Evolutionary conservation across 1,139 yeast species (phyloP).

Genomic region (Sugiyamaella xylanicola): DNA sequence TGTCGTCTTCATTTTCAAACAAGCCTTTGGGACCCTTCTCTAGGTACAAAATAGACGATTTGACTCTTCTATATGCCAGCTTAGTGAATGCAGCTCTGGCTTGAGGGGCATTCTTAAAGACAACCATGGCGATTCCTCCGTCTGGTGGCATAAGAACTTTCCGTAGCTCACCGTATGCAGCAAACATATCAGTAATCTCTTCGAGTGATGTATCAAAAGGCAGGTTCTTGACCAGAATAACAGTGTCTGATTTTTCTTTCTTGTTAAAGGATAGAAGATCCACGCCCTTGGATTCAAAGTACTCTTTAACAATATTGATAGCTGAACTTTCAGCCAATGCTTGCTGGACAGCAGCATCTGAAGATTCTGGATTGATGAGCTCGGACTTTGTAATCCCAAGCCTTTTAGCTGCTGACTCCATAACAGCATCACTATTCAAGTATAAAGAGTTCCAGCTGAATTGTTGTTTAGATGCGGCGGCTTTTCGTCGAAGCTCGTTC

Average conservation of each 20-base stretch:
- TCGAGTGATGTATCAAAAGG: slow-evolving; percentile 81
- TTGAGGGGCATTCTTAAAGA: slow-evolving; percentile 77
- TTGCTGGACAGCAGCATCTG: slow-evolving; percentile 93
- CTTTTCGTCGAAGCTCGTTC: slow-evolving; percentile 77
- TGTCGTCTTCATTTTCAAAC: slow-evolving; percentile 49
- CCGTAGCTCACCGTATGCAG: slow-evolving; percentile 75
- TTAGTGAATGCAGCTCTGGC: slow-evolving; percentile 91
- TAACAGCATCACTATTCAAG: slow-evolving; percentile 88
- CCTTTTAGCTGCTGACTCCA: slow-evolving; percentile 83
- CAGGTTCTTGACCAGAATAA: slow-evolving; percentile 84
- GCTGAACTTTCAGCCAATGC: slow-evolving; percentile 98
- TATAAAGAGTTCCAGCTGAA: slow-evolving; percentile 95
- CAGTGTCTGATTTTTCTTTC: slow-evolving; percentile 77
- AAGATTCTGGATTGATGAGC: slow-evolving; percentile 81
- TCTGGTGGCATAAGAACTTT: slow-evolving; percentile 93
- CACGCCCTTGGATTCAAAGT: slow-evolving; percentile 81
- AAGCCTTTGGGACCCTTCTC: slow-evolving; percentile 93
- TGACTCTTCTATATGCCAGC: slow-evolving; percentile 82
- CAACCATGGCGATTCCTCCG: slow-evolving; percentile 95
- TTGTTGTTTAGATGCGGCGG: slow-evolving; percentile 79
- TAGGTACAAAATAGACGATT: slow-evolving; percentile 79
- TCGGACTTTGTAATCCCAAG: slow-evolving; percentile 83
- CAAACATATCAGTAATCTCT: slow-evolving; percentile 79
- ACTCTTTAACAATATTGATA: slow-evolving; percentile 84
- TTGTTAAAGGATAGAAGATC: slow-evolving; percentile 73